Conservation (phyloP, 2,329 filamentous ascomycete species). For the Neofusicoccum parvum region DNA sequence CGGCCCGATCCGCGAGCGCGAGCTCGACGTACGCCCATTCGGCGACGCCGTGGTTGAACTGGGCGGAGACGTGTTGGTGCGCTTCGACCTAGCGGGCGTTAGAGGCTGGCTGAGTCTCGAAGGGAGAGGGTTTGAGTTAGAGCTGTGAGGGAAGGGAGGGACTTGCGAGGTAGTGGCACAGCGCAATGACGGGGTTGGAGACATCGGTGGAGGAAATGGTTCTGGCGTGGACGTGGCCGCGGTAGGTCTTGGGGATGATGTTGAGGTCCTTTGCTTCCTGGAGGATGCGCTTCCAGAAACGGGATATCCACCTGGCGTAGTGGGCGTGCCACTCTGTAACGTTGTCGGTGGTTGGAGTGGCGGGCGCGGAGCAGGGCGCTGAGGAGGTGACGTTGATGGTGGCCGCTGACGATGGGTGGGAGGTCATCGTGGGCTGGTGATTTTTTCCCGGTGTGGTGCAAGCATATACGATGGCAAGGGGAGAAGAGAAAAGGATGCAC, state of each 20-base stretch:
- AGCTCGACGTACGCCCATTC: not conserved
- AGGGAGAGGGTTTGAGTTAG: too few relatives aligned
- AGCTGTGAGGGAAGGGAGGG: not conserved
- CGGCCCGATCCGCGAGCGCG: not conserved
- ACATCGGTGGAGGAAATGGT: not conserved
- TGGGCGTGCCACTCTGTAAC: not conserved
- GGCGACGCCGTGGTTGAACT: not conserved
- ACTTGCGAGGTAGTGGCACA: conserved; percentile 7
- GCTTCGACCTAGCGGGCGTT: not conserved
- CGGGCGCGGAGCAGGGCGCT: not conserved
- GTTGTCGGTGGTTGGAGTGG: not conserved
- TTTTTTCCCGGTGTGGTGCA: too few relatives aligned
- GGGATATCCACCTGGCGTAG: not conserved
- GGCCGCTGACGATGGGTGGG: not conserved
- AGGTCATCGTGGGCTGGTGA: not conserved
- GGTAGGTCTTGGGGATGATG: not conserved
- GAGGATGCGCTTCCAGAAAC: not conserved
- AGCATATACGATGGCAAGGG: too few relatives aligned
- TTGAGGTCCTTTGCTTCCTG: not conserved
- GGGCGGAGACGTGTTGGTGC: not conserved
- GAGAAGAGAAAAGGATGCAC: too few relatives aligned
- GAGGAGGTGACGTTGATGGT: too few relatives aligned
- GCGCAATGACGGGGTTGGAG: not conserved
- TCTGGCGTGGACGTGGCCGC: not conserved
- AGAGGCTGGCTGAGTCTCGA: not conserved